phyloP scores from a whole-genome alignment of 2,329 filamentous ascomycete genomes.

The Aspergillus flavus region DNA sequence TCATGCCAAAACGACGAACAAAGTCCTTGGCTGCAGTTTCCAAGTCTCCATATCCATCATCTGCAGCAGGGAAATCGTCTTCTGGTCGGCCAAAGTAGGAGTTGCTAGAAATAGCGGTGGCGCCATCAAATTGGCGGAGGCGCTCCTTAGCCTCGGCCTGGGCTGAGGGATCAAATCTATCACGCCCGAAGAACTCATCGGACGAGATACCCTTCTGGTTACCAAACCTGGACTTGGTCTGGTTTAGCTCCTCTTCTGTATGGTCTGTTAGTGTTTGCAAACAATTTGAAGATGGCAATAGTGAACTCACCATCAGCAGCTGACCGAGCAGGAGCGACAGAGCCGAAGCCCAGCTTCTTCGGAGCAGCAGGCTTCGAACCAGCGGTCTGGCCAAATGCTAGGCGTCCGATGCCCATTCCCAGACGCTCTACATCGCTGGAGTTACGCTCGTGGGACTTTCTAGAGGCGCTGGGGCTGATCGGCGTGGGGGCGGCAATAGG shows the following conservation, averaged over 20 bases:
- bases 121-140: slow-evolving; percentile 90
- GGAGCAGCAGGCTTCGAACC: slow-evolving; percentile 62
- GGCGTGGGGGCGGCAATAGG: slow-evolving; percentile 76
- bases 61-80: slow-evolving; percentile 66
- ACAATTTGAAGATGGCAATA: background rate
- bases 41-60: slow-evolving; percentile 83
- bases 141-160: slow-evolving; percentile 85
- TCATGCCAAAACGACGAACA: slow-evolving; percentile 91
- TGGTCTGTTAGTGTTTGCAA: slow-evolving; percentile 15
- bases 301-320: slow-evolving; percentile 63
- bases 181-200: slow-evolving; percentile 97
- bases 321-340: slow-evolving; percentile 74
- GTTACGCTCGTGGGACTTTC: slow-evolving; percentile 55
- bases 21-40: slow-evolving; percentile 96
- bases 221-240: slow-evolving; percentile 86
- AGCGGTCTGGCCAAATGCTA: slow-evolving; percentile 87
- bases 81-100: slow-evolving; percentile 96
- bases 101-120: slow-evolving; percentile 89
- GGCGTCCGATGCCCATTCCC: slow-evolving; percentile 81
- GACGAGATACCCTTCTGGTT: slow-evolving; percentile 94
- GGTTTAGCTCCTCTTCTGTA: slow-evolving; percentile 73
- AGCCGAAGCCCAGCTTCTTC: slow-evolving; percentile 86
- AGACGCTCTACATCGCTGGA: slow-evolving; percentile 83
- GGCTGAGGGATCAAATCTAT: slow-evolving; percentile 75
- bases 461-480: slow-evolving; percentile 65